Evolutionary conservation across 2,329 filamentous ascomycete genomes (phyloP).

Genomic region (Trichoderma koningii): DNA sequence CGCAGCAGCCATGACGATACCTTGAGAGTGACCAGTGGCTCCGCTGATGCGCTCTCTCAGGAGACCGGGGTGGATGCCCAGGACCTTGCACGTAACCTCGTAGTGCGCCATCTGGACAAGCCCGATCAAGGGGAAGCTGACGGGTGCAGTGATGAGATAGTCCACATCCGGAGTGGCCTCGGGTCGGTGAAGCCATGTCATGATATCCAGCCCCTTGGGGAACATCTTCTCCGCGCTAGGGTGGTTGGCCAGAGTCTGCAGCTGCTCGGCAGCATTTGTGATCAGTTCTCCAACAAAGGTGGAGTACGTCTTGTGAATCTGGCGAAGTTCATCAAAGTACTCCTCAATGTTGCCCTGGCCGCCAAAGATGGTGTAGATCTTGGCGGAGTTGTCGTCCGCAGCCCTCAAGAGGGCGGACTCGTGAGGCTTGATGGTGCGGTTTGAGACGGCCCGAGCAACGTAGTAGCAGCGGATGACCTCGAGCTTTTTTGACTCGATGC

Average conservation of each 20-base stretch:
- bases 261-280: constrained; percentile 75
- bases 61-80: constrained; percentile 86
- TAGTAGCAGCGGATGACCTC: constrained; percentile 91
- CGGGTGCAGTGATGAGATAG: constrained; percentile 90
- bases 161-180: constrained; percentile 91
- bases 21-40: constrained; percentile 94
- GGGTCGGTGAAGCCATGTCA: constrained; percentile 86
- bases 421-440: constrained; percentile 85
- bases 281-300: constrained; percentile 88
- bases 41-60: constrained; percentile 82
- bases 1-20: constrained; percentile 88
- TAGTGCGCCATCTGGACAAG: constrained; percentile 96
- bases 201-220: constrained; percentile 92
- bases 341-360: constrained; percentile 99
- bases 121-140: constrained; percentile 95
- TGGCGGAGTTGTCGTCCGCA: constrained; percentile 78
- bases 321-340: constrained; percentile 96
- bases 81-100: constrained; percentile 86
- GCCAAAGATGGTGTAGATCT: constrained; percentile 91
- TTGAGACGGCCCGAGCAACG: constrained; percentile 78
- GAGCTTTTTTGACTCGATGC: constrained; percentile 91
- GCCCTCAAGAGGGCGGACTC: constrained; percentile 91
- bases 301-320: constrained; percentile 88
- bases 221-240: constrained; percentile 92
- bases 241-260: constrained; percentile 82